Evolutionary conservation across 192 early-diverging fungal species (phyloP).

Genomic region (Coemansia sp.): DNA sequence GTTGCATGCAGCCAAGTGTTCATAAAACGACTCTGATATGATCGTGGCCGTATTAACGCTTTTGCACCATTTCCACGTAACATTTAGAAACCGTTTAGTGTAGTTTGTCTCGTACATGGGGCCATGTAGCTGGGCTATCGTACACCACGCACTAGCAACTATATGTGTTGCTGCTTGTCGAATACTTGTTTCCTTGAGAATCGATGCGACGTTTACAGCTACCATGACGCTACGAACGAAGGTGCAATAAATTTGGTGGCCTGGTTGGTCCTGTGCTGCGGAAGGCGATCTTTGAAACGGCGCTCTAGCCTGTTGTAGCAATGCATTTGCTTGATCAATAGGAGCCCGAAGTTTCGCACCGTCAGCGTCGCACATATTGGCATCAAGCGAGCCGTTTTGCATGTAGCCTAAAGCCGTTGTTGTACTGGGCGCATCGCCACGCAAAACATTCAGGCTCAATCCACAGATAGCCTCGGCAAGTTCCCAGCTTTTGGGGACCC

Average conservation of each 20-base stretch:
- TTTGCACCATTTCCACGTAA: slow-evolving; percentile 45
- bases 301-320: neutral
- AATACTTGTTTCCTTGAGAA: slow-evolving; percentile 5
- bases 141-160: neutral
- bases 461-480: slow-evolving; percentile 15
- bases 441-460: neutral
- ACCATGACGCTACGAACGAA: slow-evolving; percentile 34
- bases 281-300: neutral
- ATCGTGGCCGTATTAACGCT: slow-evolving; percentile 4
- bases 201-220: slow-evolving; percentile 24
- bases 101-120: neutral
- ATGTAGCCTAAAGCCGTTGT: slow-evolving; percentile 8
- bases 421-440: neutral
- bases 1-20: slow-evolving; percentile 25
- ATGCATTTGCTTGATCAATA: neutral
- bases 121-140: neutral
- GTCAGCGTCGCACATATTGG: neutral
- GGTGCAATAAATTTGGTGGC: neutral
- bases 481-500: slow-evolving; percentile 21
- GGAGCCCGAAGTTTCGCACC: neutral
- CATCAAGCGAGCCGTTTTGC: neutral
- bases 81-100: slow-evolving; percentile 24
- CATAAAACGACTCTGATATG: slow-evolving; percentile 6
- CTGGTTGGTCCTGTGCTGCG: neutral
- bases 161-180: neutral